Conservation (phyloP, 2,329 filamentous ascomycete species). For the Pyricularia pennisetigena region DNA sequence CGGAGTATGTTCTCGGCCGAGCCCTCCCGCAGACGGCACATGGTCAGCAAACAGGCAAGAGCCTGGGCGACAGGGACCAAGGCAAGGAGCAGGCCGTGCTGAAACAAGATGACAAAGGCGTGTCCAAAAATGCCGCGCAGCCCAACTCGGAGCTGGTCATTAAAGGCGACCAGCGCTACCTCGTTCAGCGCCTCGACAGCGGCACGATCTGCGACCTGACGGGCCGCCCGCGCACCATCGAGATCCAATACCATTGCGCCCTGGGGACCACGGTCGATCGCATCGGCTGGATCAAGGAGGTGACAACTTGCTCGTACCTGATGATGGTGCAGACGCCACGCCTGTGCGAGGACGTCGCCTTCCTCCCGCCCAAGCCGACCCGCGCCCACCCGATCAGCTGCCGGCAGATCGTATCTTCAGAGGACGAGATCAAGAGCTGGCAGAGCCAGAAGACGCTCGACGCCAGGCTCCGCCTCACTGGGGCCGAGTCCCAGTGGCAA, state of each 20-base stretch:
- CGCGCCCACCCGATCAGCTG: conserved; percentile 70
- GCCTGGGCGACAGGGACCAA: neutral
- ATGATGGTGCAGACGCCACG: conserved; percentile 89
- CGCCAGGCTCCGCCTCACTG: conserved; percentile 25
- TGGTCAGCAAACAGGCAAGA: neutral
- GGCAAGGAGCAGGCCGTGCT: conserved; percentile 6
- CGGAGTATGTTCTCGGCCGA: conserved; percentile 67
- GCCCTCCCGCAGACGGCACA: conserved; percentile 27
- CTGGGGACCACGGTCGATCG: conserved; percentile 62
- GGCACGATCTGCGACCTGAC: conserved; percentile 85
- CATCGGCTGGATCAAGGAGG: conserved; percentile 89
- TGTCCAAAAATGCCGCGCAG: neutral
- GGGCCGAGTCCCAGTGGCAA: conserved; percentile 15
- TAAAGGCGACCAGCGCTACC: conserved; percentile 74
- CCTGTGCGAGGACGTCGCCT: conserved; percentile 79
- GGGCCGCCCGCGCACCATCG: conserved; percentile 68
- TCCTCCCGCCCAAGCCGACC: conserved; percentile 70
- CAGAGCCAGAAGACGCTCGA: conserved; percentile 25
- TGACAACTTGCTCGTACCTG: conserved; percentile 81
- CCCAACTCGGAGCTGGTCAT: conserved; percentile 57
- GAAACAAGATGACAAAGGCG: neutral
- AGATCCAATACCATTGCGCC: conserved; percentile 74
- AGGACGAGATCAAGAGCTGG: conserved; percentile 31
- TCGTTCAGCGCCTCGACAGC: conserved; percentile 66
- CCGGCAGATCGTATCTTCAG: conserved; percentile 52